Conservation (phyloP, 2,329 filamentous ascomycete species). For the Emericellopsis cladophorae region DNA sequence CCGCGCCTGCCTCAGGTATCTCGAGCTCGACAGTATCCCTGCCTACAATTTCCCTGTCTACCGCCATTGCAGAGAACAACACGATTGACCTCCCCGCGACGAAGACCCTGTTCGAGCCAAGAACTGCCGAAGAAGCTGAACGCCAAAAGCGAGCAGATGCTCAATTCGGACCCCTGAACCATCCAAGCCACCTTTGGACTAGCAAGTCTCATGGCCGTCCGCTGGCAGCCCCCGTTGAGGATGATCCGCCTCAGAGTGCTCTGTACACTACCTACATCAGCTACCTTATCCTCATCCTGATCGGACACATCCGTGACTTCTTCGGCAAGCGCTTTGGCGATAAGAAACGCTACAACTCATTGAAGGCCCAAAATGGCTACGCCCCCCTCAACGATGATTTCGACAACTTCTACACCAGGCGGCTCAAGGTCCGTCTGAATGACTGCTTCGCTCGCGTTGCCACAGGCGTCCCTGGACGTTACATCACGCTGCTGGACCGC, state of each 20-base stretch:
- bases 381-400: slow-evolving; percentile 96
- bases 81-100: slow-evolving; percentile 59
- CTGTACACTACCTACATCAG: slow-evolving; percentile 97
- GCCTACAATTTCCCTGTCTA: slow-evolving; percentile 85
- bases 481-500: slow-evolving; percentile 85
- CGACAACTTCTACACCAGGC: slow-evolving; percentile 93
- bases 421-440: slow-evolving; percentile 87
- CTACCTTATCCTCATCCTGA: slow-evolving; percentile 89
- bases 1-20: slow-evolving; percentile 43
- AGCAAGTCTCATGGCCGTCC: slow-evolving; percentile 75
- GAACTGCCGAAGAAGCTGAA: slow-evolving; percentile 70
- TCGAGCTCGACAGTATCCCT: slow-evolving; percentile 63
- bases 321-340: slow-evolving; percentile 93
- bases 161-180: slow-evolving; percentile 79
- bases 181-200: slow-evolving; percentile 73
- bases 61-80: slow-evolving; percentile 63
- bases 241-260: slow-evolving; percentile 94
- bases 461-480: slow-evolving; percentile 87
- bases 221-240: slow-evolving; percentile 74
- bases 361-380: slow-evolving; percentile 77
- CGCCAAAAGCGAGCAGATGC: slow-evolving; percentile 68
- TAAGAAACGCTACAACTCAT: slow-evolving; percentile 66
- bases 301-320: slow-evolving; percentile 92
- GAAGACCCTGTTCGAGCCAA: slow-evolving; percentile 74
- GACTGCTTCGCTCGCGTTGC: slow-evolving; percentile 92